phyloP scores from a whole-genome alignment of 805 yeast genomes.

The Saccharomycopsis sp. region DNA sequence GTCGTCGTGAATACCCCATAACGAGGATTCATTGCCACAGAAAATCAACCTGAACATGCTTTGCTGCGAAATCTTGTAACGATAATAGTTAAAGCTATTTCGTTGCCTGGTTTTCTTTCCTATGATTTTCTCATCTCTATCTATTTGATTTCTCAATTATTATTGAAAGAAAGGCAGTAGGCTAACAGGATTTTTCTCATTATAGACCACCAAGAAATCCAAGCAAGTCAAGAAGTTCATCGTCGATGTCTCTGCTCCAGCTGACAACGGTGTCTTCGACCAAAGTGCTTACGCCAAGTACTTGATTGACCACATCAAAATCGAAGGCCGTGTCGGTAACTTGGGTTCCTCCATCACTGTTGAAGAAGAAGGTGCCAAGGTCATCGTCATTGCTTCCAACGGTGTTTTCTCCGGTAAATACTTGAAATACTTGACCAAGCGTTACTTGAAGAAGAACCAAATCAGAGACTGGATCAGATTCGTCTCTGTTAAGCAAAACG shows the following conservation, averaged over 20 bases:
- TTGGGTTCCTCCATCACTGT: conserved; percentile 92
- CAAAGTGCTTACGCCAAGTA: conserved; percentile 95
- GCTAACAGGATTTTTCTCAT: conserved; percentile 44
- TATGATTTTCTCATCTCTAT: conserved; percentile 10
- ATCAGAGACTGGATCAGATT: conserved; percentile 99
- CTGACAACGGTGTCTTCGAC: conserved; percentile 96
- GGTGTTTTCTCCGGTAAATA: conserved; percentile 99
- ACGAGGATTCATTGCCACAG: background rate
- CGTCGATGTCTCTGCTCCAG: conserved; percentile 96
- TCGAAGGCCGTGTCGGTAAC: conserved; percentile 94
- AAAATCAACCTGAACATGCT: conserved; percentile 26
- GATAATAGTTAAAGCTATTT: background rate
- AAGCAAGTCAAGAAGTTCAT: conserved; percentile 84
- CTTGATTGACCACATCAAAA: conserved; percentile 98
- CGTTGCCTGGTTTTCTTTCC: conserved; percentile 7
- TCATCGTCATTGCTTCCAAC: conserved; percentile 81
- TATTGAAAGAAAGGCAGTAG: conserved; percentile 50
- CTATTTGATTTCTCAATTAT: conserved; percentile 24
- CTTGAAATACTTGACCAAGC: conserved; percentile 99
- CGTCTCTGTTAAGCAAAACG: conserved; percentile 91
- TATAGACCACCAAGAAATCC: conserved; percentile 73
- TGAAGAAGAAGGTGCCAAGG: conserved; percentile 78
- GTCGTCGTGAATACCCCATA: conserved; percentile 5
- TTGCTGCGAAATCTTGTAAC: conserved; percentile 29
- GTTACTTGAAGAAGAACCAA: conserved; percentile 99